Evolutionary conservation across 2,329 filamentous ascomycete genomes (phyloP), one percentile per base, ranked within the genome.

Genomic region (Venturia oleaginea): DNA sequence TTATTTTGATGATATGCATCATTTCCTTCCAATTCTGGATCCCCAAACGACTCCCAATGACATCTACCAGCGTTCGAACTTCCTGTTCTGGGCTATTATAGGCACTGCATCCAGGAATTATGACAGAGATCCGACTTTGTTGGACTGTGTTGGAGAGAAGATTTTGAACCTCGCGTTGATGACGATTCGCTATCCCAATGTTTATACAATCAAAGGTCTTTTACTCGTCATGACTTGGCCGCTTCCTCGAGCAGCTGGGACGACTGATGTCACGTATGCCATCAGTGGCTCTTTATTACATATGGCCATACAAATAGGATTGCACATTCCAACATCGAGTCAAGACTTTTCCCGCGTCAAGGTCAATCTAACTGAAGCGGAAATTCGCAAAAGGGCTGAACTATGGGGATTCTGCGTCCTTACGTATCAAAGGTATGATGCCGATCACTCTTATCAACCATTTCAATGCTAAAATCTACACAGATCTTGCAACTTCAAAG

Each of bases 271-370:
- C 27, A 72, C 70, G 0, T 78, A 76, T 34, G 71, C 75, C 0
- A 62, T 78, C 19, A 72, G 71, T 42, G 76, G 75, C 0, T 70
- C 74, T 61, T 64, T 78, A 15, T 59, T 78, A n/a, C 76, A 78
- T 60, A 71, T 76, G 59, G 76, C 76, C 15, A 78, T 78, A 74
- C 74, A 76, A 66, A 74, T 77, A 60, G 76, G 76, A 0, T 67
- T 78, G 8, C 76, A 78, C 65, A 74, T 77, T 8, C 76, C 76
- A 0, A 73, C 76, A 67, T 75, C 76, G 3, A 76, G 74, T 63
- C 76, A 78, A 62, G 76, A 78, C 34, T 78, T 78, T 62, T 73
- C 72, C 13, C 72, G 72, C 43, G 69, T 71, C 17, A 75, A 72
- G 46, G 42, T 65, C 22, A 59, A 64, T 30, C 27, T 65, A 8